Percentiles rank a stretch among this genome's conserved stretches.
Conservation (phyloP, 257 asterid genomes). For the Nicotiana tomentosiformis region DNA sequence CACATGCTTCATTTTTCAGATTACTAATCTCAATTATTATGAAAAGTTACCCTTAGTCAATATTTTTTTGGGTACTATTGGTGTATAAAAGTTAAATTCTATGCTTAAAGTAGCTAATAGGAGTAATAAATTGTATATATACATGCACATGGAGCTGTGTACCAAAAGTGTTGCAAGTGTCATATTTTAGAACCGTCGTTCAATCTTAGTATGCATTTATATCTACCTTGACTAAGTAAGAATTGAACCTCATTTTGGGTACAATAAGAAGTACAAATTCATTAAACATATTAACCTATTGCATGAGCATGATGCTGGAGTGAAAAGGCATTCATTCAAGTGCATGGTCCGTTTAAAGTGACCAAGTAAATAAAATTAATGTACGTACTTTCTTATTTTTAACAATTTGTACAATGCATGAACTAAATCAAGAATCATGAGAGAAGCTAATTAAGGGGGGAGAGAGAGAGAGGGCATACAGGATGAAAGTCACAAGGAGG, state of each 20-base stretch:
- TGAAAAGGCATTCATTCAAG: too few relatives aligned
- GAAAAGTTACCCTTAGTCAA: too few relatives aligned
- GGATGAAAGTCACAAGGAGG: conserved; percentile 70
- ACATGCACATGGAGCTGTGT: background rate
- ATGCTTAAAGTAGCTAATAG: background rate
- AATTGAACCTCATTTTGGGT: background rate
- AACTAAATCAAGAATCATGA: background rate
- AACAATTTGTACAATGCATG: background rate
- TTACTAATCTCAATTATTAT: too few relatives aligned
- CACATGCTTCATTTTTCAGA: background rate
- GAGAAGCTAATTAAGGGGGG: background rate
- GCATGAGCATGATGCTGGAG: too few relatives aligned
- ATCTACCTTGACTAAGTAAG: background rate
- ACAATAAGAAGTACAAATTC: background rate
- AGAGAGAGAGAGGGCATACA: conserved; percentile 24
- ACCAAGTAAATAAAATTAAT: background rate
- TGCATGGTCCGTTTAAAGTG: too few relatives aligned
- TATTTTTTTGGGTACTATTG: too few relatives aligned
- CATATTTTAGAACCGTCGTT: too few relatives aligned
- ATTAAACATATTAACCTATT: too few relatives aligned
- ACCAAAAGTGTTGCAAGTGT: background rate
- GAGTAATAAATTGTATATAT: background rate
- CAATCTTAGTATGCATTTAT: too few relatives aligned
- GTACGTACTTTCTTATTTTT: background rate
- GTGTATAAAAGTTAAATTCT: background rate